A percentile compares a stretch with the other conserved stretches of the same genome.
These are phyloP conservation scores for Lipomyces yamadae DNA, from an alignment of 805 yeast genomes.

Conservation along the genomic window DNA sequence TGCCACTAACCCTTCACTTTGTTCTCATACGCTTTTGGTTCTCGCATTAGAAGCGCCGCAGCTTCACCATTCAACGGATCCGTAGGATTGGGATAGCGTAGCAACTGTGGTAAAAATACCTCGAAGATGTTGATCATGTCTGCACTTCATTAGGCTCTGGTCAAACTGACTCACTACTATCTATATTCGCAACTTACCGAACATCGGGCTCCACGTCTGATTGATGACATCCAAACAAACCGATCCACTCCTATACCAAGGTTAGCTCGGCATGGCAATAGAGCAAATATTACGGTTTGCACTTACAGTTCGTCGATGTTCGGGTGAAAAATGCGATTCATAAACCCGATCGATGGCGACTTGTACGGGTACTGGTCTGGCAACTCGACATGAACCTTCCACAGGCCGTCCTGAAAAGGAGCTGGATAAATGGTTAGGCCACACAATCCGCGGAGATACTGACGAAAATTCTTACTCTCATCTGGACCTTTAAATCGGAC, in stretches of 20 bases:
- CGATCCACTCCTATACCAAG: constrained; percentile 60
- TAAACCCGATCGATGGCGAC: constrained; percentile 94
- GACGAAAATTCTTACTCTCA: constrained; percentile 50
- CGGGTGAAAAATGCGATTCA: constrained; percentile 91
- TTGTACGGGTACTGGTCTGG: constrained; percentile 96
- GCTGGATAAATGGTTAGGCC: constrained; percentile 47
- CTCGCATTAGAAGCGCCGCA: constrained; percentile 73
- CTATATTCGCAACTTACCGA: constrained; percentile 50
- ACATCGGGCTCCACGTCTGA: constrained; percentile 98
- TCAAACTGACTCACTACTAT: background rate
- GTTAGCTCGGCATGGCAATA: background rate
- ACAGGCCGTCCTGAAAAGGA: constrained; percentile 85
- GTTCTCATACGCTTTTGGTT: constrained; percentile 66
- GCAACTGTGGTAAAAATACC: constrained; percentile 86
- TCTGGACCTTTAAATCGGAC: constrained; percentile 86
- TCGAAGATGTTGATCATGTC: constrained; percentile 86
- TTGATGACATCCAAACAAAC: constrained; percentile 96
- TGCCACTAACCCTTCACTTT: constrained; percentile 55
- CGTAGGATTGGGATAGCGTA: constrained; percentile 89
- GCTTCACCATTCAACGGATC: constrained; percentile 95
- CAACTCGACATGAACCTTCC: constrained; percentile 90
- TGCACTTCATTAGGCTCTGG: constrained; percentile 10
- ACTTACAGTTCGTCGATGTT: constrained; percentile 77
- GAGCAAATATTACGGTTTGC: background rate
- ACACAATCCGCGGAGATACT: background rate